These are phyloP conservation scores for Sistotremastrum niveocremeum DNA, from an alignment of 768 basidiomycete species.

Conservation along the genomic window DNA sequence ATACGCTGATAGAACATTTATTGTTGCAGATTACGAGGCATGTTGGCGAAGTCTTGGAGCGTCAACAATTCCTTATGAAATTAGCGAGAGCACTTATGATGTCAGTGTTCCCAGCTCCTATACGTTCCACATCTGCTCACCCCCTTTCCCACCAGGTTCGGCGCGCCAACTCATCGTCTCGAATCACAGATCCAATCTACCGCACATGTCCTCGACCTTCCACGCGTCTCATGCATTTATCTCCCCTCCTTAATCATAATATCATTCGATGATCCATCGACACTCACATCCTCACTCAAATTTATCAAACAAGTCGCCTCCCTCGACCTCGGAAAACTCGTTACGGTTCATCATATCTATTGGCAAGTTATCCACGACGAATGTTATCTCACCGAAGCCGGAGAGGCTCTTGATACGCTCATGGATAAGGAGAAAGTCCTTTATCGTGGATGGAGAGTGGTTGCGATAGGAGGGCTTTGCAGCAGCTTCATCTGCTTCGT, in stretches of 20 bases:
- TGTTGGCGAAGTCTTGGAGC: slow-evolving; percentile 45
- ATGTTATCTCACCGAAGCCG: slow-evolving; percentile 61
- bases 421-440: slow-evolving; percentile 48
- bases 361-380: slow-evolving; percentile 84
- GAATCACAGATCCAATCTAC: slow-evolving; percentile 33
- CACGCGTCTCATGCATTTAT: slow-evolving; percentile 21
- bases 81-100: slow-evolving; percentile 31
- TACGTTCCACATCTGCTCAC: background rate
- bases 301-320: slow-evolving; percentile 60
- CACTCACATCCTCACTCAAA: slow-evolving; percentile 72
- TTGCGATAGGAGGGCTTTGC: slow-evolving; percentile 66
- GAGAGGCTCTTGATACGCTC: slow-evolving; percentile 50
- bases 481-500: slow-evolving; percentile 62
- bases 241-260: slow-evolving; percentile 50
- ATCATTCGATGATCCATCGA: slow-evolving; percentile 68
- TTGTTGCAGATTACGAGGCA: slow-evolving; percentile 58
- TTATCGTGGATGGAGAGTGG: slow-evolving; percentile 46
- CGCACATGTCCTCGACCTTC: slow-evolving; percentile 29
- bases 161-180: slow-evolving; percentile 31
- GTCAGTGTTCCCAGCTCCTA: slow-evolving; percentile 9
- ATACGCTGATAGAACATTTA: background rate
- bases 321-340: slow-evolving; percentile 66
- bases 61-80: slow-evolving; percentile 34
- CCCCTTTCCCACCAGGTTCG: slow-evolving; percentile 16
- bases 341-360: slow-evolving; percentile 56